Evolutionary conservation across 331 rosid genomes (phyloP).

Genomic region (Acacia concinna): DNA sequence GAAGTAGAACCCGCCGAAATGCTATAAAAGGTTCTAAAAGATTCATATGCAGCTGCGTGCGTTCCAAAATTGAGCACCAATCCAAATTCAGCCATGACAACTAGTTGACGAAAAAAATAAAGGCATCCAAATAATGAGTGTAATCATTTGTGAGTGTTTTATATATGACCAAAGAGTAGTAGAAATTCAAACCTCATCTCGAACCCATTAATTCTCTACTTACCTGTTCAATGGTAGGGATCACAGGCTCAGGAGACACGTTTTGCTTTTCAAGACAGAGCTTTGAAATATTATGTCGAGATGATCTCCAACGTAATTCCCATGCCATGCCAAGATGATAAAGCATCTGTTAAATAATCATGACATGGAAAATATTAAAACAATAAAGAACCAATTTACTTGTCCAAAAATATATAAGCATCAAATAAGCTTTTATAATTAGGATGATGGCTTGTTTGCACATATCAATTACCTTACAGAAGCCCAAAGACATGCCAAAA

Average conservation of each 20-base stretch:
- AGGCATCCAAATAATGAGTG: conserved; percentile 27
- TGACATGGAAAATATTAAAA: conserved; percentile 16
- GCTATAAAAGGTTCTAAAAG: conserved; percentile 91
- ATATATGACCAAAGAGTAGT: neutral
- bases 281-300: conserved; percentile 36
- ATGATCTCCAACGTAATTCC: conserved; percentile 78
- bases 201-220: conserved; percentile 22
- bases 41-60: conserved; percentile 79
- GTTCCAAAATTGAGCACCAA: conserved; percentile 77
- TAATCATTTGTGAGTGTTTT: conserved; percentile 9
- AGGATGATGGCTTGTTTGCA: neutral
- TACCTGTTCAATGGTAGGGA: conserved; percentile 81
- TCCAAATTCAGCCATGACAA: conserved; percentile 69
- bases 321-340: conserved; percentile 88
- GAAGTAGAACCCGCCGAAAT: conserved; percentile 83
- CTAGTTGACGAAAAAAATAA: conserved; percentile 44
- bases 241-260: conserved; percentile 54
- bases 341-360: conserved; percentile 57
- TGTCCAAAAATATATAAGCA: neutral
- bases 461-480: neutral
- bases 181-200: neutral
- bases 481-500: neutral
- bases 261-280: conserved; percentile 40
- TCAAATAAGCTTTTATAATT: neutral
- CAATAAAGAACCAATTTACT: neutral